Evolutionary conservation across 495 filamentous ascomycete species (phyloP), one percentile per base, ranked within the genome.

Genomic region (Cercophora sp.): DNA sequence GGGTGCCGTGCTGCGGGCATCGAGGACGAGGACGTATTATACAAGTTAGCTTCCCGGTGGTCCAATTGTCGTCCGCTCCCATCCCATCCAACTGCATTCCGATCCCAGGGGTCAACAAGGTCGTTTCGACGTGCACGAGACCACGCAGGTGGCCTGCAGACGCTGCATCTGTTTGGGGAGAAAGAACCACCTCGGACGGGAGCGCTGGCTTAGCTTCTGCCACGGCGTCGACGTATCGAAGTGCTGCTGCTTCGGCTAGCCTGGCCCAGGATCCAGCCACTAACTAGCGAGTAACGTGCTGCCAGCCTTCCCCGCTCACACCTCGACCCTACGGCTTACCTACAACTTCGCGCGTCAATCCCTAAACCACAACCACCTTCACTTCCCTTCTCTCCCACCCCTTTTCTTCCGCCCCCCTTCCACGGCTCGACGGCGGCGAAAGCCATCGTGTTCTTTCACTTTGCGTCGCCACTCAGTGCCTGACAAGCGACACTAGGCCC

Each of bases 231-330:
- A 56, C 44, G 55, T 56, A 31, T 39, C 48, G 22, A 50, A 18
- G 22, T 19, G 22, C 48, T 41, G 48, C 36, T 53, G 40, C 52
- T 58, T 57, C 48, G 63, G 60, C 44, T 54, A 54, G 60, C 50
- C 51, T 59, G 26, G 31, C 11, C 56, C 27, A 59, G 57, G 49
- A 53, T 60, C 58, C 50, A 59, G 56, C 61, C 63, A 60, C 51
- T 63, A 53, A 55, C 42, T 35, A 27, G 24, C 16, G 46, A 57
- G 50, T 51, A 55, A 57, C 55, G 48, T 43, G 54, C 54, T 46
- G 48, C 49, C 40, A 57, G 40, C 55, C 57, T 55, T 61, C 48
- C 43, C 50, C 45, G 48, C 49, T 51, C 58, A 57, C 52, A 48
- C 55, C 54, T 59, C 55, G 50, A 55, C 51, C 20, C 54, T 55